A percentile compares a stretch with the other conserved stretches of the same genome.
phyloP scores from a whole-genome alignment of 2,329 filamentous ascomycete genomes.

The Colletotrichum sp. region DNA sequence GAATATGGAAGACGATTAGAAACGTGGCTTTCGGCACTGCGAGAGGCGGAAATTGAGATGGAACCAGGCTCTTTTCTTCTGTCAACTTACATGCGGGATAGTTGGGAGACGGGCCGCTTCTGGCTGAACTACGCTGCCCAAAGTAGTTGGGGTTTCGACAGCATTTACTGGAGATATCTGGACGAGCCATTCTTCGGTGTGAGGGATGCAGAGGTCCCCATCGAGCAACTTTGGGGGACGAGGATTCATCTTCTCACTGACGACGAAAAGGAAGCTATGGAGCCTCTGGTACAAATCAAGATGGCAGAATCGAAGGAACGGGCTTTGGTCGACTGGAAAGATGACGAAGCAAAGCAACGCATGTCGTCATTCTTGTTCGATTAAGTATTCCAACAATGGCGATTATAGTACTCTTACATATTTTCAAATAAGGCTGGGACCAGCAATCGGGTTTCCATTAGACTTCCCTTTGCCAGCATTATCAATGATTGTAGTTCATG shows the following conservation, averaged over 20 bases:
- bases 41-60: constrained; percentile 29
- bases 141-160: constrained; percentile 42
- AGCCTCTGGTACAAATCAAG: constrained; percentile 27
- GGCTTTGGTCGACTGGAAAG: constrained; percentile 23
- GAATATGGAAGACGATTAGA: constrained; percentile 34
- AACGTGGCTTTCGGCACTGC: constrained; percentile 36
- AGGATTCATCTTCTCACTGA: constrained; percentile 27
- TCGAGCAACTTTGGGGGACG: background rate
- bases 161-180: constrained; percentile 39
- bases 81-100: constrained; percentile 38
- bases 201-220: constrained; percentile 21
- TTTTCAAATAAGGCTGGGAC: too few species aligned
- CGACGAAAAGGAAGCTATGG: constrained; percentile 27
- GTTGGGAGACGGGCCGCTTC: constrained; percentile 37
- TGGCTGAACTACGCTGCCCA: constrained; percentile 38
- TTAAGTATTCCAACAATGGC: background rate
- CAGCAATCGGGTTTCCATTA: too few species aligned
- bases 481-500: too few species aligned
- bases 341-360: background rate
- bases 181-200: constrained; percentile 28
- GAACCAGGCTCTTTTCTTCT: constrained; percentile 15
- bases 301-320: constrained; percentile 22
- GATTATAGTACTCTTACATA: too few species aligned
- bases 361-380: background rate
- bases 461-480: too few species aligned